Evolutionary conservation across 1,139 yeast genomes (phyloP), one percentile per base, ranked within the genome.

Genomic region (Pichia kudriavzevii): DNA sequence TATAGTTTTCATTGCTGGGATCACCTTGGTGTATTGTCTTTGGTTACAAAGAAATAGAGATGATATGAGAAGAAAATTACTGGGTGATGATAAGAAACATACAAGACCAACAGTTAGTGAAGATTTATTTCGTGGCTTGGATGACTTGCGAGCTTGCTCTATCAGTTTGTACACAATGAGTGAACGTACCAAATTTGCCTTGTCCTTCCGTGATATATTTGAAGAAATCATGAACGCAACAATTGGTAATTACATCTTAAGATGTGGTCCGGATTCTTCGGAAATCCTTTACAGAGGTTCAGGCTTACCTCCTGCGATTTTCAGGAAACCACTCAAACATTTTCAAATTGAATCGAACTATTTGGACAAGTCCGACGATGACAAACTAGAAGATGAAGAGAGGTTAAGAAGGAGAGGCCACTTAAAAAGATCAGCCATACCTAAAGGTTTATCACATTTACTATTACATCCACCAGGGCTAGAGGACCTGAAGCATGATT

Each of bases 1-100:
- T 50, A 70, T 78, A 0, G 72, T 71, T 7, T 75, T 75, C 47
- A 74, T 72, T 35, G 79, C 80, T 4, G 80, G 81, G 30, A 71
- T 75, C 9, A 75, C 80, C 0, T 54, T 75, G 22, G 67, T 74
- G 5, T 75, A 75, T 46, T 73, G 79, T 49, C 58, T 75, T 45
- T 75, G 79, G 79, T 49, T 75, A 29, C 69, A 75, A 15, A 66
- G 77, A 48, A 74, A 74, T 43, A 60, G 63, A 42, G 75, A 70
- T 47, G 76, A 70, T 47, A 57, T 62, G 58, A 59, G 70, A 42
- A 57, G 76, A 45, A 55, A 55, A 37, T 43, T 54, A 26, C 44
- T 69, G 14, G 76, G 75, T 12, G 77, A 69, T 47, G 63, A 55
- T 31, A 67, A 73, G 10, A 69, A 67, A 41, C 77, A 70, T 46